phyloP scores from a whole-genome alignment of 2,329 filamentous ascomycete species.

The Chaetomiaceae sp. region DNA sequence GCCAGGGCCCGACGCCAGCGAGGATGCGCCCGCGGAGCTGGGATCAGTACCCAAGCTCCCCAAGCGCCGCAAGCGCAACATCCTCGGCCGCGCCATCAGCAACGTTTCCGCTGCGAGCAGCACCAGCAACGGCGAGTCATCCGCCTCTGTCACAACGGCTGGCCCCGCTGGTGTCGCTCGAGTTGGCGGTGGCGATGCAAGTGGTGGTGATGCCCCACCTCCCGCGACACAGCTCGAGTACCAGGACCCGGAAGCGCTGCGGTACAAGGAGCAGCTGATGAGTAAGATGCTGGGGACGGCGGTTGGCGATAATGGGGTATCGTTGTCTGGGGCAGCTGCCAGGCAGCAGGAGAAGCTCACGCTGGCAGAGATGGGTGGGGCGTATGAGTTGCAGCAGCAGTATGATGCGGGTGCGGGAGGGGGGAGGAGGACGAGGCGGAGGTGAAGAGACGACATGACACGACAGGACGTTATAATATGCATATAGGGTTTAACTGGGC shows the following conservation, averaged over 20 bases:
- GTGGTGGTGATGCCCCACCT: slow-evolving; percentile 30
- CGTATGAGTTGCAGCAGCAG: background rate
- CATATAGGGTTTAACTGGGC: no score
- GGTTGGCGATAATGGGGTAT: background rate
- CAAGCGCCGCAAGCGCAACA: slow-evolving; percentile 40
- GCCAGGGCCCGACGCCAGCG: background rate
- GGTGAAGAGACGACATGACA: background rate
- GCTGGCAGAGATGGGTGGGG: slow-evolving; percentile 16
- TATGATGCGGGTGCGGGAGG: background rate
- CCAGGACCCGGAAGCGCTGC: slow-evolving; percentile 45
- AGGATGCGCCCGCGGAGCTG: background rate
- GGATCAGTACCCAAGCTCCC: background rate
- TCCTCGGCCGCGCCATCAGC: slow-evolving; percentile 56
- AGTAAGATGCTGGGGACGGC: slow-evolving; percentile 36
- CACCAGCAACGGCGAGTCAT: slow-evolving; percentile 9
- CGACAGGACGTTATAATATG: no score
- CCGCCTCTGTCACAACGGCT: background rate
- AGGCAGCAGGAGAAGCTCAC: slow-evolving; percentile 14
- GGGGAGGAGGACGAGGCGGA: slow-evolving; percentile 13
- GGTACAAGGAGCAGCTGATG: slow-evolving; percentile 42
- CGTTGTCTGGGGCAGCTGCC: background rate
- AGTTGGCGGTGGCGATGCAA: slow-evolving; percentile 23
- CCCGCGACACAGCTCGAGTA: slow-evolving; percentile 52
- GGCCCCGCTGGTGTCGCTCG: background rate
- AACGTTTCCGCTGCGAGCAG: slow-evolving; percentile 50